These are phyloP conservation scores for Aspergillus coremiiformis DNA, from an alignment of 495 filamentous ascomycete genomes.

Conservation along the genomic window DNA sequence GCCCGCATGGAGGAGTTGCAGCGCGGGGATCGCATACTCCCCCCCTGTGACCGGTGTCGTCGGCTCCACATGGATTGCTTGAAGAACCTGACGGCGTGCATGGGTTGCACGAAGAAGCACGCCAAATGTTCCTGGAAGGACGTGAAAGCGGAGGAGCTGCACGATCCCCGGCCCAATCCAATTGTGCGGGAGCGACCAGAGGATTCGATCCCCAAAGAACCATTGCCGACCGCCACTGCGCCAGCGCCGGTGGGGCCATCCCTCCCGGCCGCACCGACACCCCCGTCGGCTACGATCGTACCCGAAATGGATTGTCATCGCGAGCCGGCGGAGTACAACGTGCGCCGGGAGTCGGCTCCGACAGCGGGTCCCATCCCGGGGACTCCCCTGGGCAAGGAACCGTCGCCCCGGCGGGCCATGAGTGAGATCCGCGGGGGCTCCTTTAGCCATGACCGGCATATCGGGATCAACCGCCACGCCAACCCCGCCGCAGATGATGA, in stretches of 20 bases:
- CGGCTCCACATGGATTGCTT: slow-evolving; percentile 72
- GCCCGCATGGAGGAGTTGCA: slow-evolving; percentile 66
- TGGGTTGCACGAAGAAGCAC: slow-evolving; percentile 83
- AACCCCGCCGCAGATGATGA: slow-evolving; percentile 28
- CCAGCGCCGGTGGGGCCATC: slow-evolving; percentile 6
- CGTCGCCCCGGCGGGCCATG: slow-evolving; percentile 35
- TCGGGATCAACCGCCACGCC: slow-evolving; percentile 12
- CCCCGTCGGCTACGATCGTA: slow-evolving; percentile 9
- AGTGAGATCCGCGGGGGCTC: slow-evolving; percentile 34
- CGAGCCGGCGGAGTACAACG: slow-evolving; percentile 3
- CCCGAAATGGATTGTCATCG: slow-evolving; percentile 4
- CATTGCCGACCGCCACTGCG: slow-evolving; percentile 1
- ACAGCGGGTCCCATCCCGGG: slow-evolving; percentile 10
- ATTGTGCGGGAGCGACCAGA: slow-evolving; percentile 18
- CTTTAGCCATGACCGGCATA: slow-evolving; percentile 14
- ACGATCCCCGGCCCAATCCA: slow-evolving; percentile 20
- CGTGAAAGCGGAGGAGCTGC: slow-evolving; percentile 62
- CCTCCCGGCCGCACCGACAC: slow-evolving; percentile 13
- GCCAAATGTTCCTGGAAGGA: slow-evolving; percentile 78
- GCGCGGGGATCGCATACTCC: slow-evolving; percentile 62
- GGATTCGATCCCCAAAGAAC: slow-evolving; percentile 11
- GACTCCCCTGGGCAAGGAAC: slow-evolving; percentile 12
- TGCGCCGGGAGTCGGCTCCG: slow-evolving; percentile 33
- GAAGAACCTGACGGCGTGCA: slow-evolving; percentile 78
- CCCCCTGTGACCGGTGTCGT: slow-evolving; percentile 78